Percentiles rank a stretch among this genome's conserved stretches.
Conservation (phyloP, 2,329 filamentous ascomycete species). For the Biscogniauxia sp. region DNA sequence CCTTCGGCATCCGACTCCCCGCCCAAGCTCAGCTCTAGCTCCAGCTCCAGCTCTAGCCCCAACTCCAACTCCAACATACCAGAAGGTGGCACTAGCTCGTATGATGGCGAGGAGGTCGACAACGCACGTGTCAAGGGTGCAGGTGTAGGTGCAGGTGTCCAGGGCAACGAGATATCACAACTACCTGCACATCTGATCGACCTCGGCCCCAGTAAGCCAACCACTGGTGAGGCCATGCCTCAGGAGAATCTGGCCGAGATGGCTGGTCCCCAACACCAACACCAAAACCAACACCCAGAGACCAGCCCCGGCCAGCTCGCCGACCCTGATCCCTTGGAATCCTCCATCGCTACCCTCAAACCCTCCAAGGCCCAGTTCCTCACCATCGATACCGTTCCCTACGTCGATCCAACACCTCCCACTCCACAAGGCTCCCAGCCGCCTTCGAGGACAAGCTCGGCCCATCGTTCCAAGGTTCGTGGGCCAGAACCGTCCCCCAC, state of each 20-base stretch:
- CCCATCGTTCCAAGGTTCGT: conserved; percentile 47
- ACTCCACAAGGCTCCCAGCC: conserved; percentile 55
- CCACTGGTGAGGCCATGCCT: neutral
- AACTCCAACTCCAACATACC: conserved; percentile 3
- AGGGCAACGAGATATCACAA: neutral
- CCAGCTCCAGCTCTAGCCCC: too few relatives aligned
- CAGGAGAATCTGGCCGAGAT: neutral
- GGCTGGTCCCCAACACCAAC: neutral
- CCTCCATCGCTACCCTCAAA: conserved; percentile 49
- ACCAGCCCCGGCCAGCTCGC: neutral
- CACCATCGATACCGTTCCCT: conserved; percentile 45
- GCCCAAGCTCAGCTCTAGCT: conserved; percentile 4
- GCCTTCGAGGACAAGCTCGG: conserved; percentile 58
- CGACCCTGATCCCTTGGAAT: conserved; percentile 35
- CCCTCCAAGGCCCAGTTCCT: conserved; percentile 46
- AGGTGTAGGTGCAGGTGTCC: neutral
- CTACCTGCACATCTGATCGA: neutral
- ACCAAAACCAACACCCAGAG: too few relatives aligned
- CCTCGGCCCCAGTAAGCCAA: neutral
- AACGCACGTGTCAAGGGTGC: neutral
- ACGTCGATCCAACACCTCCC: conserved; percentile 58
- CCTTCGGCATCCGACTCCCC: conserved; percentile 3
- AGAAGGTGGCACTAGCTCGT: conserved; percentile 3
- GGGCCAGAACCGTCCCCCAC: conserved; percentile 50
- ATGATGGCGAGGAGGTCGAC: neutral